phyloP scores from a whole-genome alignment of 805 yeast genomes.

The Barnettozyma siamensis region DNA sequence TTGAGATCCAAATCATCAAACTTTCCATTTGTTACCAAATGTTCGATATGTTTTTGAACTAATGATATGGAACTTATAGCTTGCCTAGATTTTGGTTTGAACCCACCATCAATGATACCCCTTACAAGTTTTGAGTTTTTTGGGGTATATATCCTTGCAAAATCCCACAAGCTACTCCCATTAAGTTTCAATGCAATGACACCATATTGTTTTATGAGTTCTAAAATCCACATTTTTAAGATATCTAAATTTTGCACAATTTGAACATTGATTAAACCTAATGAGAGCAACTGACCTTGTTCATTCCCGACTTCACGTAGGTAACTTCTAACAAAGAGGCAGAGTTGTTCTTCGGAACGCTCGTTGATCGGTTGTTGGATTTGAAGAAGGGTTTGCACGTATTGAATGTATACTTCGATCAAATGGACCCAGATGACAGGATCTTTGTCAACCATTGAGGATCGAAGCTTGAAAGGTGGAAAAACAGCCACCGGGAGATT shows the following conservation, averaged over 20 bases:
- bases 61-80: constrained; percentile 30
- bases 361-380: constrained; percentile 37
- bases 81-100: constrained; percentile 23
- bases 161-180: constrained; percentile 62
- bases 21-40: constrained; percentile 31
- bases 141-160: constrained; percentile 47
- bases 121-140: constrained; percentile 41
- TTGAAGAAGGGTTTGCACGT: constrained; percentile 34
- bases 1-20: constrained; percentile 18
- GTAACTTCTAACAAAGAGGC: constrained; percentile 50
- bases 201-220: constrained; percentile 49
- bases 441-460: constrained; percentile 74
- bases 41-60: constrained; percentile 49
- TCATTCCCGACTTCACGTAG: constrained; percentile 59
- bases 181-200: constrained; percentile 49
- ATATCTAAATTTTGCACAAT: constrained; percentile 46
- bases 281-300: constrained; percentile 51
- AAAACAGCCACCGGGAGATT: constrained; percentile 59
- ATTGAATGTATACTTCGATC: constrained; percentile 57
- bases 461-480: constrained; percentile 70
- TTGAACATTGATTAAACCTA: constrained; percentile 70
- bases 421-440: constrained; percentile 81
- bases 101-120: constrained; percentile 48
- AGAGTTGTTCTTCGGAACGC: constrained; percentile 53
- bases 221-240: constrained; percentile 38